These are phyloP conservation scores for Glebionis coronaria DNA, from an alignment of 129 eudicot genomes.

Conservation along the genomic window DNA sequence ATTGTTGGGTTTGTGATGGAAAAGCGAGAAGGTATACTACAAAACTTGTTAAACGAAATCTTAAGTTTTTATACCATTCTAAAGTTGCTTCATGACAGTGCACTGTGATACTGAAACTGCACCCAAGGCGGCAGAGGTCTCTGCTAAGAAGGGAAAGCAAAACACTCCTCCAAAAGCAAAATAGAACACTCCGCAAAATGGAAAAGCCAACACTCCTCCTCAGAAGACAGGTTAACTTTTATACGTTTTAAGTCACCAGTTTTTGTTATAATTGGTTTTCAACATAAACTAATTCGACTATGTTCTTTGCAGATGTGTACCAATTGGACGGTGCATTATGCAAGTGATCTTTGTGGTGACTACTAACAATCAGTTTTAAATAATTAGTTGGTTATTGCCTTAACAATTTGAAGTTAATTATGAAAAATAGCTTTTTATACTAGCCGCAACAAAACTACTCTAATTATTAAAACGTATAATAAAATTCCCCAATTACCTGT, in stretches of 20 bases:
- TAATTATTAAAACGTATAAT: no score
- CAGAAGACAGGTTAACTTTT: conserved; percentile 39
- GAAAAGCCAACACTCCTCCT: conserved; percentile 30
- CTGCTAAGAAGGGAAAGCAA: conserved; percentile 44
- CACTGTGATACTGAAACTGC: conserved; percentile 5
- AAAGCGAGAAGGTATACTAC: no score
- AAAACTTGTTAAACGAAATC: no score
- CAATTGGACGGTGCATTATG: not conserved
- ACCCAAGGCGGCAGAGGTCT: conserved; percentile 27
- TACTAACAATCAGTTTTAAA: no score
- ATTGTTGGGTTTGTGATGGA: no score
- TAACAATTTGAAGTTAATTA: no score
- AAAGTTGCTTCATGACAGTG: no score
- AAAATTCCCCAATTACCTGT: not conserved
- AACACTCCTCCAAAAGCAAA: conserved; percentile 41
- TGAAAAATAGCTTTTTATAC: conserved; percentile 1
- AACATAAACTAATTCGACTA: no score
- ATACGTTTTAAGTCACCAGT: not conserved
- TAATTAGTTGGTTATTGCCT: not conserved
- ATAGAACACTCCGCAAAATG: conserved; percentile 12
- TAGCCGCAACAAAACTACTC: not conserved
- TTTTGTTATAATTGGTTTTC: no score
- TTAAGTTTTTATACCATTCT: no score
- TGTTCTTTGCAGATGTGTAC: conserved; percentile 25
- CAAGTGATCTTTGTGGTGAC: no score